phyloP scores from a whole-genome alignment of 2,329 filamentous ascomycete species.

The Diaporthe eres region DNA sequence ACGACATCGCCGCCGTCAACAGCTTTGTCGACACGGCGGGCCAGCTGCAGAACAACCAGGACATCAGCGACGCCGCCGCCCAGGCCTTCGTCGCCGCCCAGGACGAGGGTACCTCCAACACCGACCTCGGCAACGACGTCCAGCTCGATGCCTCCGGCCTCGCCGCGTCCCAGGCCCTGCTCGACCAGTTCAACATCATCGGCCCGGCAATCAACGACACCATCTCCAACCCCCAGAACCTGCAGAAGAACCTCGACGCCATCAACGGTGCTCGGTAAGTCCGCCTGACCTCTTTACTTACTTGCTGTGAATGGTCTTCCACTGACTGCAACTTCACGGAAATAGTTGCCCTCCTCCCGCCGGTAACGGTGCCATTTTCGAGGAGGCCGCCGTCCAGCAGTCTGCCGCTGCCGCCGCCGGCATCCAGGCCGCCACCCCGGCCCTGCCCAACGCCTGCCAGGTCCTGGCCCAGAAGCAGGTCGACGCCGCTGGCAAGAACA shows the following conservation, averaged over 20 bases:
- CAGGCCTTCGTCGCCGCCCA: conserved; percentile 31
- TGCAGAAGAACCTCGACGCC: conserved; percentile 35
- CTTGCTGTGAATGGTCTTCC: neutral
- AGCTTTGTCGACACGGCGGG: conserved; percentile 35
- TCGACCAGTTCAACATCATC: conserved; percentile 36
- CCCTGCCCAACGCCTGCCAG: conserved; percentile 26
- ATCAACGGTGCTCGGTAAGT: conserved; percentile 40
- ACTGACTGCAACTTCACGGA: neutral
- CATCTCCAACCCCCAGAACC: conserved; percentile 34
- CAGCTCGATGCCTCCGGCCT: conserved; percentile 29
- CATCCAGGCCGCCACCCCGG: conserved; percentile 3
- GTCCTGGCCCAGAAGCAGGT: conserved; percentile 21
- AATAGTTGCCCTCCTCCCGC: conserved; percentile 31
- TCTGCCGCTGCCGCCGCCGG: conserved; percentile 28
- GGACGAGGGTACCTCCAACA: conserved; percentile 35
- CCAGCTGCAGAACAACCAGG: conserved; percentile 13
- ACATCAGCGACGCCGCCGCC: conserved; percentile 32
- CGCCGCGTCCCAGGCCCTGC: conserved; percentile 3
- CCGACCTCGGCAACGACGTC: conserved; percentile 6
- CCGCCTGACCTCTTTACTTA: neutral
- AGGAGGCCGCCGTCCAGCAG: conserved; percentile 38
- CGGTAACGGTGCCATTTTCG: conserved; percentile 32
- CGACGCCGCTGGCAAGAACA: conserved; percentile 13
- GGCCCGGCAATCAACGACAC: conserved; percentile 36
- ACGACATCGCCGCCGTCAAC: conserved; percentile 32